Evolutionary conservation across 345 rosid genomes (phyloP).

Genomic region (Carallia brachiata): DNA sequence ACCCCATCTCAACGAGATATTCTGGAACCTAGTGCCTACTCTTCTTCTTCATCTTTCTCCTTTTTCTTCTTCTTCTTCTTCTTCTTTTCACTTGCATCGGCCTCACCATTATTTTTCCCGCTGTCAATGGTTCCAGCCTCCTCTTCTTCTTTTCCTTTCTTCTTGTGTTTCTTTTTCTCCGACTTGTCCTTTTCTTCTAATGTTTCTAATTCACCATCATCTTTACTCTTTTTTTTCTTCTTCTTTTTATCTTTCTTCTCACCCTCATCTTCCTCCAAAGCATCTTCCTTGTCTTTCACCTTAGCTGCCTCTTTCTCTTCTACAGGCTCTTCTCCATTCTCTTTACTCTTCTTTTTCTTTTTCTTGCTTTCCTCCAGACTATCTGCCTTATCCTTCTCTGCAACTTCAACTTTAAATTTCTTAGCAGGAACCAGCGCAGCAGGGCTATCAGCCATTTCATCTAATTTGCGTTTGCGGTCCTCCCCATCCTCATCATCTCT

Average conservation of each 20-base stretch:
- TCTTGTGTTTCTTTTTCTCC: conserved; percentile 71
- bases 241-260: conserved; percentile 41
- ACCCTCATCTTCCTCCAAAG: neutral
- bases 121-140: conserved; percentile 35
- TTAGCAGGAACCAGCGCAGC: conserved; percentile 43
- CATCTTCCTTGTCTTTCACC: neutral
- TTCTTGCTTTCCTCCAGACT: conserved; percentile 40
- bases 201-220: conserved; percentile 29
- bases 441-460: conserved; percentile 40
- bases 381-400: conserved; percentile 21
- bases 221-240: conserved; percentile 47
- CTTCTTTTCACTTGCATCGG: conserved; percentile 64
- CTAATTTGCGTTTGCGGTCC: conserved; percentile 52
- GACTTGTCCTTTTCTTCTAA: conserved; percentile 41
- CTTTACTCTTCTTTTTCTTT: conserved; percentile 52
- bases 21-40: neutral
- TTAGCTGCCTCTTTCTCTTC: conserved; percentile 29
- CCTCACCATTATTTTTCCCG: conserved; percentile 38
- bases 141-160: conserved; percentile 56
- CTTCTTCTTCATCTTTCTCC: conserved; percentile 44
- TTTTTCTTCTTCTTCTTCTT: conserved; percentile 64
- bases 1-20: neutral
- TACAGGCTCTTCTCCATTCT: conserved; percentile 27
- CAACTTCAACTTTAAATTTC: conserved; percentile 46
- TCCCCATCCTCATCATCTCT: conserved; percentile 37